Base-by-base conservation (phyloP, 306 rosid species). In the Amphicarpaea edgeworthii region DNA sequence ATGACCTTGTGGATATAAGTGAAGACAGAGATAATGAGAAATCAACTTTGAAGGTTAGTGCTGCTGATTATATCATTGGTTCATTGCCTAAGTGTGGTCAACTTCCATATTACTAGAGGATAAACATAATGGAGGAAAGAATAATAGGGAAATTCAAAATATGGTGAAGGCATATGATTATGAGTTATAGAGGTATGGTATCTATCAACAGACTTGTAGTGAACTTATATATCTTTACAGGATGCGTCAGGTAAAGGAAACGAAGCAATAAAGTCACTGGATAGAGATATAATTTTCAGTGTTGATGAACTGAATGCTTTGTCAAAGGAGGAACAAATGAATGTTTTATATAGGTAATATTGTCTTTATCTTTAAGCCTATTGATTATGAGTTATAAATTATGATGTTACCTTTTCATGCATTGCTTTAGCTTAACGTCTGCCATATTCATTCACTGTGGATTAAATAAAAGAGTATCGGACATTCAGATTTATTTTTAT, bases 291-390 rank as follows among this genome's bases (percentile, higher is more conserved):
- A 55, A 49, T 75, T 66, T 77, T 76, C 78, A 83, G 76, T 76
- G 86, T 81, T 61, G 87, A 90, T 80, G 94, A 94, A 72, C 83
- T 94, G 81, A 86, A 78, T 86, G 84, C 94, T 62, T 34, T 91
- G 34, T 87, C 97, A 67, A 90, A 83, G 83, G 95, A 94, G 86
- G 91, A 94, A 83, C 86, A 88, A 79, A 80, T 90, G 91, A 84
- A 87, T 70, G 63, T 85, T 73, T 76, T 90, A 71, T 75, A 80
- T 53, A 83, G 94, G 98, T 90, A 4, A 51, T 43, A 47, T 75
- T 73, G 43, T 10, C 26, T 67, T 58, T 17, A 15, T 69, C 42
- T 63, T 59, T 24, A 62, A 1, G 50, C 41, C 40, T 62, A 28
- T 45, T 17, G 42, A 43, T 67, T 72, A 23, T 17, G 15, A 58